Evolutionary conservation across 2,329 filamentous ascomycete genomes (phyloP).

Genomic region (Fusarium circinatum): DNA sequence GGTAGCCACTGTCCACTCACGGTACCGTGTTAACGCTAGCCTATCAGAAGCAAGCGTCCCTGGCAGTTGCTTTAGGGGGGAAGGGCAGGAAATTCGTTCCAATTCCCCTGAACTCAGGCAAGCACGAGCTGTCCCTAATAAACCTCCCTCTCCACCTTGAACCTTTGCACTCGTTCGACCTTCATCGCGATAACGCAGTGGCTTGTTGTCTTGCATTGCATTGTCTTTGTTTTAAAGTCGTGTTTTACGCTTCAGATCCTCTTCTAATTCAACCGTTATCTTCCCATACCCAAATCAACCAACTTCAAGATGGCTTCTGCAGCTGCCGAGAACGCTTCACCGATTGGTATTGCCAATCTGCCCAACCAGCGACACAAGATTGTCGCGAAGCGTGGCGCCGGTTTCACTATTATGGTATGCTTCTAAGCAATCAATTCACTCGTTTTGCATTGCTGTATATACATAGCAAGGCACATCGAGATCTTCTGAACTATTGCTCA

Average conservation of each 20-base stretch:
- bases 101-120: slow-evolving; percentile 48
- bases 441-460: background rate
- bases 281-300: slow-evolving; percentile 15
- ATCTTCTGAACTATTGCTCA: slow-evolving; percentile 15
- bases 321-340: slow-evolving; percentile 69
- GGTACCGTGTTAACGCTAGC: slow-evolving; percentile 41
- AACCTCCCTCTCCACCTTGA: slow-evolving; percentile 41
- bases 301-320: slow-evolving; percentile 63
- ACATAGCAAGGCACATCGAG: background rate
- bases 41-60: slow-evolving; percentile 45
- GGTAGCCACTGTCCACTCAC: slow-evolving; percentile 41
- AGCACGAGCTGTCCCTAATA: slow-evolving; percentile 45
- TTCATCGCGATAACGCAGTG: slow-evolving; percentile 41
- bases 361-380: slow-evolving; percentile 81
- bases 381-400: slow-evolving; percentile 86
- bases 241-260: slow-evolving; percentile 19
- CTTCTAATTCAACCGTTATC: slow-evolving; percentile 13
- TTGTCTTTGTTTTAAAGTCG: slow-evolving; percentile 36
- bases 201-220: slow-evolving; percentile 31
- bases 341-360: slow-evolving; percentile 79
- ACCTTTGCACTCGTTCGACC: slow-evolving; percentile 43
- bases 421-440: background rate
- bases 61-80: slow-evolving; percentile 40
- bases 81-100: slow-evolving; percentile 49
- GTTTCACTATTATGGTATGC: slow-evolving; percentile 98